Percentiles rank a stretch among this genome's conserved stretches.
Evolutionary conservation across 192 early-diverging fungal genomes (phyloP).

Genomic region (Coemansia sp.): DNA sequence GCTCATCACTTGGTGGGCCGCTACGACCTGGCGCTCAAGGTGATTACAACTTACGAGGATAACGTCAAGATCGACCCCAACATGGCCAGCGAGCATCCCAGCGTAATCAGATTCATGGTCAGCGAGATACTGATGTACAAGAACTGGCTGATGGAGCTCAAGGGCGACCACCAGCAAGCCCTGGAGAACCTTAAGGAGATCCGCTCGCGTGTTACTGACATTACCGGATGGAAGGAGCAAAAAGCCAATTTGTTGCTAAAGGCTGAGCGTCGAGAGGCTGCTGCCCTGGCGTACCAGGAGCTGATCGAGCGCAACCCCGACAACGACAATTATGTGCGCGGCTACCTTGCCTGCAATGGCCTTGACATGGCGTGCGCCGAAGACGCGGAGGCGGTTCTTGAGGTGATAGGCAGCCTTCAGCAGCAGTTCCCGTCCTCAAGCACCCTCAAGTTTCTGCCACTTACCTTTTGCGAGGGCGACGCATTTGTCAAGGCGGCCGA

Average conservation of each 20-base stretch:
- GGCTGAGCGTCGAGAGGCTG: conserved; percentile 61
- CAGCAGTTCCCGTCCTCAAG: conserved; percentile 78
- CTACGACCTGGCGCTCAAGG: conserved; percentile 68
- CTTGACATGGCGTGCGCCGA: conserved; percentile 20
- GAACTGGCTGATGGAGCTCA: conserved; percentile 79
- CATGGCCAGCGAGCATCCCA: conserved; percentile 25
- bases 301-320: conserved; percentile 83
- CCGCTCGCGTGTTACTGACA: conserved; percentile 69
- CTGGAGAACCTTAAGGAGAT: conserved; percentile 74
- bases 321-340: conserved; percentile 65
- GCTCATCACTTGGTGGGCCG: conserved; percentile 77
- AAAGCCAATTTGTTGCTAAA: conserved; percentile 67
- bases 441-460: conserved; percentile 69
- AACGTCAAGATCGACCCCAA: conserved; percentile 50
- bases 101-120: conserved; percentile 58
- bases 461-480: conserved; percentile 69
- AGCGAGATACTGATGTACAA: conserved; percentile 86
- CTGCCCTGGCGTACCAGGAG: conserved; percentile 68
- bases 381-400: conserved; percentile 38
- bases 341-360: conserved; percentile 56
- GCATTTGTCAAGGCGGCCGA: conserved; percentile 61
- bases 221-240: conserved; percentile 68
- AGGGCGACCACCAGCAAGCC: conserved; percentile 69
- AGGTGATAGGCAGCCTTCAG: conserved; percentile 52
- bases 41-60: conserved; percentile 66